Evolutionary conservation across 179 eudicot species (phyloP), one percentile per base, ranked within the genome.

Genomic region (Carnegiea gigantea): DNA sequence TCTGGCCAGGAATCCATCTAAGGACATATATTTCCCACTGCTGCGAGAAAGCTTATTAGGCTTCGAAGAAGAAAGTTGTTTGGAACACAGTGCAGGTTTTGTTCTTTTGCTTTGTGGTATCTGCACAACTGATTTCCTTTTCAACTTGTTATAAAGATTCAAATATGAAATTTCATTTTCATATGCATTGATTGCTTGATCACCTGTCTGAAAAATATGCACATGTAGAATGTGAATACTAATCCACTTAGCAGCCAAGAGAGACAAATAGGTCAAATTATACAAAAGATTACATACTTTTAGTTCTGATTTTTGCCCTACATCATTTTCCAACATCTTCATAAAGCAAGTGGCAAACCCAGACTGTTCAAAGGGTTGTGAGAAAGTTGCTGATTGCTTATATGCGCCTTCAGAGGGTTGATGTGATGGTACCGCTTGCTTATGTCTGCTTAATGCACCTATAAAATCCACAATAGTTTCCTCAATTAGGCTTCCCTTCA

Each of bases 281-380:
- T 36, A 80, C 30, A 82, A 38, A 73, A 79, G 65, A 72, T 28
- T 40, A 43, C 5, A 79, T 85, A 85, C 87, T 65, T 85, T 82
- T 20, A 40, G 80, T 57, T 85, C 77, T 14, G 43, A 20, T 57
- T 67, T 73, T 18, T 77, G 80, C 71, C 86, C 73, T 82, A 86
- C 93, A 68, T 81, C 78, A 33, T 79, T 81, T n/a, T 80, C 91
- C 84, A 92, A 20, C 79, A 83, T 92, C 79, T 82, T 67, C 72
- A 53, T 17, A 5, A 87, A 80, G 49, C 0, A 1, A 28, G 48
- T 7, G 74, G 88, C 83, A 76, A 90, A 91, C n/a, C 12, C 2
- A 33, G 92, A 90, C 48, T 51, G 53, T 24, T 81, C 38, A 44
- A 82, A 11, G 73, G 84, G 78, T 62, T 72, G 79, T 87, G 88